Evolutionary conservation across 352 stramenopile species (phyloP).

Genomic region (Salisapilia sapeloensis): DNA sequence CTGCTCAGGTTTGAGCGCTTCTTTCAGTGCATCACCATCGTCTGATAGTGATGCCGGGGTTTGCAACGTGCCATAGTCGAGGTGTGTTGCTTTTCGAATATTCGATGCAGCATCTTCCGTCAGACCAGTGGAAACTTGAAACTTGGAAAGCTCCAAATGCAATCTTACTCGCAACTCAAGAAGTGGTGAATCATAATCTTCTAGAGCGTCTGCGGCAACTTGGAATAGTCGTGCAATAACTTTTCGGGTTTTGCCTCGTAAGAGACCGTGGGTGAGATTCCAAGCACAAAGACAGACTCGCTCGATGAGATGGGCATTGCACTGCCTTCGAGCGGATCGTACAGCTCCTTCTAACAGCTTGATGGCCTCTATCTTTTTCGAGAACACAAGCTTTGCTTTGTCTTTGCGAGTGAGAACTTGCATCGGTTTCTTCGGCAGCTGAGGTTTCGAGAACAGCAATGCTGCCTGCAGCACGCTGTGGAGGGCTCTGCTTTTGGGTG

Average conservation of each 20-base stretch:
- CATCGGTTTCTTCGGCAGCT: slow-evolving; percentile 2
- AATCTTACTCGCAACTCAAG: slow-evolving; percentile 59
- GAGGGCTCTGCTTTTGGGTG: slow-evolving; percentile 20
- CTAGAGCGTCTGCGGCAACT: slow-evolving; percentile 32
- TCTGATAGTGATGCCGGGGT: slow-evolving; percentile 2
- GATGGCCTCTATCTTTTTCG: slow-evolving; percentile 43
- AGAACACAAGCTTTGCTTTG: slow-evolving; percentile 14
- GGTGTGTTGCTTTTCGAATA: slow-evolving; percentile 27
- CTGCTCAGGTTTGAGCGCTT: slow-evolving; percentile 16
- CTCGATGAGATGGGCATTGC: slow-evolving; percentile 62
- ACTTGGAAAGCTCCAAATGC: slow-evolving; percentile 68
- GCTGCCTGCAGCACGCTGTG: slow-evolving; percentile 37
- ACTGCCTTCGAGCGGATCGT: slow-evolving; percentile 53
- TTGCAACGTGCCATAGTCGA: slow-evolving; percentile 34
- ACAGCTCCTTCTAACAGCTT: slow-evolving; percentile 67
- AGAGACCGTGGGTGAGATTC: slow-evolving; percentile 66
- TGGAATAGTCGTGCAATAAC: slow-evolving; percentile 59
- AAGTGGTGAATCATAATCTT: slow-evolving; percentile 71
- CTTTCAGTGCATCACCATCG: slow-evolving; percentile 10
- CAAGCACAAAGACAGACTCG: slow-evolving; percentile 62
- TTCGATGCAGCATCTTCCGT: slow-evolving; percentile 59
- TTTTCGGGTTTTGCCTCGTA: slow-evolving; percentile 49
- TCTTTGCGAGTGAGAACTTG: slow-evolving; percentile 13
- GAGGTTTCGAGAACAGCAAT: slow-evolving; percentile 12
- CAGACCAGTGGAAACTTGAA: slow-evolving; percentile 77